These are phyloP conservation scores for Rhizopus stolonifer DNA, from an alignment of 371 early-diverging fungal species.

Conservation along the genomic window DNA sequence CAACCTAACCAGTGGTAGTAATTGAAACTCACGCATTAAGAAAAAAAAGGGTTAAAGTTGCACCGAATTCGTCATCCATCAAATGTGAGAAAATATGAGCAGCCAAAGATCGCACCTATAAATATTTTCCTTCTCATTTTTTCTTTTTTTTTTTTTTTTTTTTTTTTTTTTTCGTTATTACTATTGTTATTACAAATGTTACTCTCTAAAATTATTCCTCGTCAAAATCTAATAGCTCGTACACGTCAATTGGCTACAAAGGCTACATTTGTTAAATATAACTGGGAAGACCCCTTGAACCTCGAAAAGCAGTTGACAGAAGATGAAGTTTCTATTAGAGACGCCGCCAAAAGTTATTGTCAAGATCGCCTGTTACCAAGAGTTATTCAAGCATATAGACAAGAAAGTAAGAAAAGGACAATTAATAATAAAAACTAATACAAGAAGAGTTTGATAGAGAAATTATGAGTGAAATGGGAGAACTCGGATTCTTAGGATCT, in stretches of 20 bases:
- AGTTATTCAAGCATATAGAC: constrained; percentile 80
- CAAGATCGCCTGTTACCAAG: constrained; percentile 89
- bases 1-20: too few species aligned
- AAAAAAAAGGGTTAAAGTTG: too few species aligned
- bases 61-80: too few species aligned
- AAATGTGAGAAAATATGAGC: too few species aligned
- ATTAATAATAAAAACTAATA: constrained; percentile 1
- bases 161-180: too few species aligned
- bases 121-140: too few species aligned
- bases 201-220: too few species aligned
- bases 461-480: constrained; percentile 94
- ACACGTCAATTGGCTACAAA: constrained; percentile 34
- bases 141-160: too few species aligned
- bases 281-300: constrained; percentile 92
- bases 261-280: constrained; percentile 74
- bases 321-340: constrained; percentile 84
- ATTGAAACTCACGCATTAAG: too few species aligned
- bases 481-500: constrained; percentile 91
- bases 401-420: constrained; percentile 64
- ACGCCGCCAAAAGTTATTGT: constrained; percentile 85
- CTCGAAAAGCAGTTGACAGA: constrained; percentile 85
- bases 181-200: too few species aligned
- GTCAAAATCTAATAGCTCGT: too few species aligned
- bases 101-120: too few species aligned
- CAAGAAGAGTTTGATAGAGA: constrained; percentile 78